Evolutionary conservation across 129 eudicot species (phyloP).

Genomic region (Flaveria robusta): DNA sequence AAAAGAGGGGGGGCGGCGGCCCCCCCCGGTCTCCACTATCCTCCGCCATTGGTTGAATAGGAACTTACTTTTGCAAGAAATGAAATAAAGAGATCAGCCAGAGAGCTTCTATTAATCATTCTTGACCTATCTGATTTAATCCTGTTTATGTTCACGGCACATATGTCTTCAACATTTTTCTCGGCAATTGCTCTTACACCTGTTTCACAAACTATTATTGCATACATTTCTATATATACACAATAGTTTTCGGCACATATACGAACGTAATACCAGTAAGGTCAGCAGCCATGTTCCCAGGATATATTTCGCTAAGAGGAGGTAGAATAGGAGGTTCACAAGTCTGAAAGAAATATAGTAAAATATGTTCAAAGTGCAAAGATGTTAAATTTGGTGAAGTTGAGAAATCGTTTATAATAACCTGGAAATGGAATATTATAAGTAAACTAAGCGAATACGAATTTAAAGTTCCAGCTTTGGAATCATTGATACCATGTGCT

Average conservation of each 20-base stretch:
- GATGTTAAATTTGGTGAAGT: neutral
- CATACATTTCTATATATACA: neutral
- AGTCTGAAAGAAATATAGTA: conserved; percentile 55
- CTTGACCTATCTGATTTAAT: conserved; percentile 55
- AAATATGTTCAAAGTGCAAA: neutral
- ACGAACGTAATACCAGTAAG: conserved; percentile 27
- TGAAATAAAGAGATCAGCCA: conserved; percentile 74
- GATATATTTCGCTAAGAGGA: conserved; percentile 80
- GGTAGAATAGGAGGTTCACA: conserved; percentile 85
- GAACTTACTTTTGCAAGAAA: conserved; percentile 70
- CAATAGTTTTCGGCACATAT: neutral
- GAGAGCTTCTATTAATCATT: conserved; percentile 54
- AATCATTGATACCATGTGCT: conserved; percentile 73
- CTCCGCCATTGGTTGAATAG: neutral
- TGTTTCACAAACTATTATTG: conserved; percentile 28
- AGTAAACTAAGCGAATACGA: conserved; percentile 86
- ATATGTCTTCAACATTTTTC: conserved; percentile 59
- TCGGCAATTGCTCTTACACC: conserved; percentile 88
- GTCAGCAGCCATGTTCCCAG: conserved; percentile 69
- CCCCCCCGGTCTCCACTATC: too few species aligned
- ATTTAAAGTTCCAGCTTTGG: conserved; percentile 79
- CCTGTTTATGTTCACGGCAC: conserved; percentile 52
- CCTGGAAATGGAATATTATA: conserved; percentile 91
- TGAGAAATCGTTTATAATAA: conserved; percentile 18
- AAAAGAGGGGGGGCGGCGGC: too few species aligned